phyloP scores from a whole-genome alignment of 139 green algal species.

The Chlorella ohadii region DNA sequence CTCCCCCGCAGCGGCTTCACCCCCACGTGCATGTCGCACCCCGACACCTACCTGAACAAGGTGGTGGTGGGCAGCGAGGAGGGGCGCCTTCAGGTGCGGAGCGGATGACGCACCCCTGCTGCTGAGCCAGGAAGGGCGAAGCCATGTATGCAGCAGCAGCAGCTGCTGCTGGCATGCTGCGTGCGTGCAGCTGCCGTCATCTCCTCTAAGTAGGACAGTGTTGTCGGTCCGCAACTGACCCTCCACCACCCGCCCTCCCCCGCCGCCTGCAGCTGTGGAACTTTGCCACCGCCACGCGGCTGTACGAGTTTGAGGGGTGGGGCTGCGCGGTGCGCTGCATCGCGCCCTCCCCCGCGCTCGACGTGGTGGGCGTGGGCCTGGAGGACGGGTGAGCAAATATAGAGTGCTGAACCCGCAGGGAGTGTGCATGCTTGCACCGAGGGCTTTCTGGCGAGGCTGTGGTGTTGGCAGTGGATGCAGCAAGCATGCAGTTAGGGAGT shows the following conservation, averaged over 20 bases:
- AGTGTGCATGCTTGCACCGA: no score
- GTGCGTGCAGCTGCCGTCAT: no score
- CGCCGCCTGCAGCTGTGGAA: conserved; percentile 98
- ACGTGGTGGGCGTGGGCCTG: conserved; percentile 93
- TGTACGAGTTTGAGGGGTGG: conserved; percentile 84
- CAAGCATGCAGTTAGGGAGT: no score
- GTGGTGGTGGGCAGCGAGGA: conserved; percentile 78
- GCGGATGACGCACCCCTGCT: no score
- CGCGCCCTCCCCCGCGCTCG: conserved; percentile 86
- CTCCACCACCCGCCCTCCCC: no score
- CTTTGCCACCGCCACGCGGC: conserved; percentile 66
- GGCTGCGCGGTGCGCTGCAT: conserved; percentile 68
- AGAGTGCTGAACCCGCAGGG: neutral
- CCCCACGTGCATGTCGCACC: conserved; percentile 91
- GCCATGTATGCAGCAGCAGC: no score
- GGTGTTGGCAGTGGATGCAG: no score
- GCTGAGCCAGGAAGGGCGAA: no score
- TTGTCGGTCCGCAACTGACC: no score
- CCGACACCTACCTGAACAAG: conserved; percentile 99
- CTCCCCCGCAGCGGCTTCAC: conserved; percentile 52
- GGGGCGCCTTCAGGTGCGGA: conserved; percentile 45
- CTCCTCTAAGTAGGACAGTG: no score
- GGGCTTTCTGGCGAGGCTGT: no score
- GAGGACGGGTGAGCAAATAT: conserved; percentile 74
- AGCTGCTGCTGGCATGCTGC: no score